These are phyloP conservation scores for Entomophthora muscae DNA, from an alignment of 371 early-diverging fungal species.

Conservation along the genomic window DNA sequence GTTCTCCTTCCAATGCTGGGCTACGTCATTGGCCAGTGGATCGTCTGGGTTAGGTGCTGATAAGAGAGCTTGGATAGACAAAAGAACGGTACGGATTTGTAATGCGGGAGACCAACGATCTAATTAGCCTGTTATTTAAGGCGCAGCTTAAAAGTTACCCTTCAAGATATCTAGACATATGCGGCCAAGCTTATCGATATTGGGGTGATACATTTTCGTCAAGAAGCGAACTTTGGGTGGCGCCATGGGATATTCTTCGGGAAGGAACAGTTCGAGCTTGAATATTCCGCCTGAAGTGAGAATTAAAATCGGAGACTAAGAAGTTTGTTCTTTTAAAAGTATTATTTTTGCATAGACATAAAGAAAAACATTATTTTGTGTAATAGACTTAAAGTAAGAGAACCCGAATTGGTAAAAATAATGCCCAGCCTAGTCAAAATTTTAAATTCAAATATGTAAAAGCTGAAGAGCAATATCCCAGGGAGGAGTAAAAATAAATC, in stretches of 20 bases:
- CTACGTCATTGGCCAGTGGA: slow-evolving; percentile 95
- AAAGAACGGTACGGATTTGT: slow-evolving; percentile 92
- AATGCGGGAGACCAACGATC: slow-evolving; percentile 98
- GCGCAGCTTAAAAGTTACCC: slow-evolving; percentile 31
- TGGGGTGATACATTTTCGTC: slow-evolving; percentile 98
- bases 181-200: slow-evolving; percentile 96
- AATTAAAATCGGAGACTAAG: no score
- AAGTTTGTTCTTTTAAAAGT: no score
- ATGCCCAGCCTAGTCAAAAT: no score
- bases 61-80: slow-evolving; percentile 96
- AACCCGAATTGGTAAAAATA: no score
- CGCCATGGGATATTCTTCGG: slow-evolving; percentile 97
- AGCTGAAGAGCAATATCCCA: no score
- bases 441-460: no score
- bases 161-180: slow-evolving; percentile 98
- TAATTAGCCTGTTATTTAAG: slow-evolving; percentile 16
- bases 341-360: no score
- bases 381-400: no score
- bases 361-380: no score
- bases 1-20: slow-evolving; percentile 97
- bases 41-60: slow-evolving; percentile 98
- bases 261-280: slow-evolving; percentile 87
- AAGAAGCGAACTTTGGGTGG: slow-evolving; percentile 98
- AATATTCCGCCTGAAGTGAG: slow-evolving; percentile 69
- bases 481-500: no score